Base-by-base conservation (phyloP, 768 basidiomycete genomes). In the Phaeotremella fagi region DNA sequence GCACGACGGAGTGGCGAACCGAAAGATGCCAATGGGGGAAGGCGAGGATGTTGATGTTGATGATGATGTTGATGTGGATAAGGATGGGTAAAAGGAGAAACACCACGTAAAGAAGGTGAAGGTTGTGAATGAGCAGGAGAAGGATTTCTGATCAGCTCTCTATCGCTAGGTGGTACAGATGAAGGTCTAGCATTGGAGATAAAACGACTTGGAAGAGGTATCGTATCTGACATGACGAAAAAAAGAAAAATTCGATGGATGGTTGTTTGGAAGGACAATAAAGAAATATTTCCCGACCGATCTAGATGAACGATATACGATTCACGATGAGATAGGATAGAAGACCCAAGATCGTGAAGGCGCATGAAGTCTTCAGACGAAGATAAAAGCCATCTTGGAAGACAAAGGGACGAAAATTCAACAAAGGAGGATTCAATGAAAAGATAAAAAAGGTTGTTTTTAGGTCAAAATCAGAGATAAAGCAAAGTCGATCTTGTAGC, bases 41-140 rank as follows among this genome's bases (percentile, higher is more conserved):
- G 27, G 22, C 51, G 44, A 35, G 2, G 38, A 20, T 24, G 31
- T 12, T 24, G 42, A 27, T 23, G 35, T 46, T 37, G 36, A 26
- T 27, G 22, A 28, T 28, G 26, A 33, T 25, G 26, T 4, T 27
- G n/a, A 35, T 18, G 37, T 16, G 48, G 36, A 26, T 16, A 16
- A 20, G 12, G 35, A 22, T n/a, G n/a, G n/a, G 22, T 41, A 36
- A 51, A 50, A 20, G 48, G 36, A 3, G 48, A 50, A 20, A 20
- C 4, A 16, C 23, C 28, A 25, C 48, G 54, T 38, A 26, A 44
- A 38, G 29, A 26, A 16, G 36, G 45, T 11, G 55, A 52, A 11
- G 49, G 55, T 18, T 45, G 24, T 2, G 48, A 56, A 28, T 45
- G 54, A 49, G 50, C 28, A 44, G 53, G 51, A n/a, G 56, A 52